Conservation (phyloP, 441 rosid genomes). For the Hura crepitans region DNA sequence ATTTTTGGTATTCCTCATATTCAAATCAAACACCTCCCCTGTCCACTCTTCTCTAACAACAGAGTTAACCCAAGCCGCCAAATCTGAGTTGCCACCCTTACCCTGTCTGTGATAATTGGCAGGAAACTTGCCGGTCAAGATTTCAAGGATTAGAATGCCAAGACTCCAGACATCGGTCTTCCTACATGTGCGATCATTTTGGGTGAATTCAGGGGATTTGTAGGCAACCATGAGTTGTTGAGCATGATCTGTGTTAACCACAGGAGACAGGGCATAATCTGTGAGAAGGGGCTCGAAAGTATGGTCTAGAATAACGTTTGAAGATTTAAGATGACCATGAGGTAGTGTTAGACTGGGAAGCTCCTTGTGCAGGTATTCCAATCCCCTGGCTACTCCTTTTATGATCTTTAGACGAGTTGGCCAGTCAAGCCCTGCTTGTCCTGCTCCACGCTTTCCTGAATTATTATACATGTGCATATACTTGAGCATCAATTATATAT, state of each 20-base stretch:
- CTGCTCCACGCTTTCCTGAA: slow-evolving; percentile 46
- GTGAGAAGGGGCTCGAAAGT: slow-evolving; percentile 49
- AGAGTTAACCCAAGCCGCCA: slow-evolving; percentile 75
- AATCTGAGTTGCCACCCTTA: slow-evolving; percentile 47
- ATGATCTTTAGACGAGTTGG: slow-evolving; percentile 64
- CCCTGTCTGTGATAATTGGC: slow-evolving; percentile 61
- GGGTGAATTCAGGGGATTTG: slow-evolving; percentile 72
- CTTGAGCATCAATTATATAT: no score
- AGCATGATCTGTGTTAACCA: slow-evolving; percentile 58
- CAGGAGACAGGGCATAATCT: slow-evolving; percentile 58
- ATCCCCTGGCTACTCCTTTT: slow-evolving; percentile 69
- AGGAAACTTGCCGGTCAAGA: slow-evolving; percentile 77
- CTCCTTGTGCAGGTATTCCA: slow-evolving; percentile 56
- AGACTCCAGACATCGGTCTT: slow-evolving; percentile 90
- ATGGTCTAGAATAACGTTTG: slow-evolving; percentile 65
- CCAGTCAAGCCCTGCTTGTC: slow-evolving; percentile 57
- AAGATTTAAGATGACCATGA: slow-evolving; percentile 84
- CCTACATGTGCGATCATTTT: slow-evolving; percentile 37
- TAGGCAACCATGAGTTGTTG: slow-evolving; percentile 67
- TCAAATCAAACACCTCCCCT: slow-evolving; percentile 76
- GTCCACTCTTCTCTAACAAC: slow-evolving; percentile 85
- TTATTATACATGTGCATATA: background rate
- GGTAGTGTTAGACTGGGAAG: slow-evolving; percentile 49
- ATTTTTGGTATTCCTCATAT: slow-evolving; percentile 55
- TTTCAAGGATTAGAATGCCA: slow-evolving; percentile 70